phyloP scores from a whole-genome alignment of 2,329 filamentous ascomycete genomes.

The Arachnomyces sp. region DNA sequence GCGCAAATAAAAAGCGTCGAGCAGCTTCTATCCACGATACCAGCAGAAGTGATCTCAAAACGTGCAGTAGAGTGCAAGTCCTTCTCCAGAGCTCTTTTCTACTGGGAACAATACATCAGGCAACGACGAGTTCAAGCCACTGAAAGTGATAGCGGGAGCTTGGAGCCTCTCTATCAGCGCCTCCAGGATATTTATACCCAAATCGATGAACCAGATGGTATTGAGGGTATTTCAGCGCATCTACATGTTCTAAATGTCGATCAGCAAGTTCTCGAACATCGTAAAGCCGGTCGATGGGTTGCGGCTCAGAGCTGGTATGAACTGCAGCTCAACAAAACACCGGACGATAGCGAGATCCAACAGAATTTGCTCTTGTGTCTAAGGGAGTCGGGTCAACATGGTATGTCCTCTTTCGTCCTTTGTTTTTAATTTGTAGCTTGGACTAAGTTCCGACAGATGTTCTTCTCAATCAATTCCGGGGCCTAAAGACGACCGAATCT shows the following conservation, averaged over 20 bases:
- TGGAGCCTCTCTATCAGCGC: constrained; percentile 60
- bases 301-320: constrained; percentile 98
- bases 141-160: constrained; percentile 38
- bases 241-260: constrained; percentile 81
- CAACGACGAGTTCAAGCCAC: constrained; percentile 36
- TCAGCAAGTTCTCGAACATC: constrained; percentile 85
- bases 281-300: constrained; percentile 86
- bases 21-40: constrained; percentile 59
- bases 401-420: constrained; percentile 39
- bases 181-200: constrained; percentile 92
- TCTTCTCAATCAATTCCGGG: constrained; percentile 76
- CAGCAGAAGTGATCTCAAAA: constrained; percentile 64
- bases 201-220: constrained; percentile 94
- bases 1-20: constrained; percentile 57
- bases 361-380: constrained; percentile 78
- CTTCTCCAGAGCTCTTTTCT: constrained; percentile 83
- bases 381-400: constrained; percentile 91
- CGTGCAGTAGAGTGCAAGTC: constrained; percentile 90
- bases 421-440: background rate
- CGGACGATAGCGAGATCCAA: constrained; percentile 68
- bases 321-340: constrained; percentile 71
- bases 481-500: constrained; percentile 49
- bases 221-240: constrained; percentile 87
- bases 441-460: constrained; percentile 50
- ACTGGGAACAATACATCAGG: constrained; percentile 85